Evolutionary conservation across 345 rosid genomes (phyloP), one percentile per base, ranked within the genome.

Genomic region (Cardiospermum halicacabum): DNA sequence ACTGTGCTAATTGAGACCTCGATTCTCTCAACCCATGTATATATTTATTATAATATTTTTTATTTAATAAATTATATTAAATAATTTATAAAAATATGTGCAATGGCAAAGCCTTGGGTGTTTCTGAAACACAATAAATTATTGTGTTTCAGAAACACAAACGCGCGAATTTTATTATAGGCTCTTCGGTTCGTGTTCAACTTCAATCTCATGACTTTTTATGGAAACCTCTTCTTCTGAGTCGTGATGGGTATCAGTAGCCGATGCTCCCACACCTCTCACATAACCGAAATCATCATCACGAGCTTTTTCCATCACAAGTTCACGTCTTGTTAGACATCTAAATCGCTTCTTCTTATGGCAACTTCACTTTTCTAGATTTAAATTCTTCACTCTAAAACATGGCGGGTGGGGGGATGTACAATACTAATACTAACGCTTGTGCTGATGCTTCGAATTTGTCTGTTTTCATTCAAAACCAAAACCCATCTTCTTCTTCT

Each of bases 291-390:
- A 58, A 81, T 87, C 75, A 83, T 85, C 80, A 83, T 81, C 76
- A 87, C 94, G 72, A 87, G 94, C 75, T 87, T 87, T 75, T 85
- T 87, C 58, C 94, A 90, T 72, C 94, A 85, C 48, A 85, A 87
- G 77, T 30, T 11, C 30, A 18, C 2, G 51, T 47, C 51, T 24
- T 9, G 71, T 31, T 82, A 75, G 39, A 59, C 39, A 34, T 1
- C 71, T 36, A 65, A 32, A n/a, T n/a, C n/a, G n/a, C 78, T 34
- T 53, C n/a, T 61, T 15, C 34, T 24, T n/a, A 37, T 66, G 72
- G 69, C 64, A 48, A 61, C 76, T 62, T 75, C 65, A 68, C 28
- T 59, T 55, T 19, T 25, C 42, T 28, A 27, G n/a, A 25, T 13
- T 47, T 16, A 30, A 24, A n/a, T 61, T 42, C 22, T 53, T 31